Evolutionary conservation across 2,329 filamentous ascomycete genomes (phyloP), one percentile per base, ranked within the genome.

Genomic region (Phyllosticta citrichinensis): DNA sequence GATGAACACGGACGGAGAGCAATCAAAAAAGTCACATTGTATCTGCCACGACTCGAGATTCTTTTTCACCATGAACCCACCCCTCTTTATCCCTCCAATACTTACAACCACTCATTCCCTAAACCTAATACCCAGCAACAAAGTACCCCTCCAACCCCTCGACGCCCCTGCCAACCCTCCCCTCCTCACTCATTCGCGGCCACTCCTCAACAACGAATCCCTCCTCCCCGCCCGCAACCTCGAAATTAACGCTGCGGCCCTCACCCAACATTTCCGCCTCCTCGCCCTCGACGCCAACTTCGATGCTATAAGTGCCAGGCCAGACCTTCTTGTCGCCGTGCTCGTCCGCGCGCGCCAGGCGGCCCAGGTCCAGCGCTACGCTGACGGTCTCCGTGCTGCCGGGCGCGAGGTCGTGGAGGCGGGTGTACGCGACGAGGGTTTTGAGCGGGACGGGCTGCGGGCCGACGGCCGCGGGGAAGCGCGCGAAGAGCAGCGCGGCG

Each of bases 371-470:
- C 25, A 82, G 64, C 5, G 73, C 68, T 4, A 84, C 66, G 0
- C 65, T 65, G 0, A 71, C 74, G 4, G 66, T 74, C 5, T 57
- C 58, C 0, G 68, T 69, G 17, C 67, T 59, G 0, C 73, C 75
- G 0, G 73, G 64, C 4, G 68, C 62, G 50, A 82, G 68, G 35
- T 70, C 66, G 58, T 70, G 70, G 2, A 81, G 64, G n/a, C 82
- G 73, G 0, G 70, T 67, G 65, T 84, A 84, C 1, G 76, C 75
- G 1, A 79, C 80, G 0, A 84, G 74, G 1, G 75, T 76, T 70
- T 84, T 84, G 52, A 74, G 75, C 0, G 81, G 82, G 56, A 77
- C 76, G 1, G 82, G 82, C 24, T 67, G 62, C 0, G 81, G 81
- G 5, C 77, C 77, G 1, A 79, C 80, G 1, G 75, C 68, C 4